Percentiles rank a stretch among this genome's conserved stretches.
phyloP scores from a whole-genome alignment of 176 grass and related monocot species.

The Hyparrhenia diplandra region DNA sequence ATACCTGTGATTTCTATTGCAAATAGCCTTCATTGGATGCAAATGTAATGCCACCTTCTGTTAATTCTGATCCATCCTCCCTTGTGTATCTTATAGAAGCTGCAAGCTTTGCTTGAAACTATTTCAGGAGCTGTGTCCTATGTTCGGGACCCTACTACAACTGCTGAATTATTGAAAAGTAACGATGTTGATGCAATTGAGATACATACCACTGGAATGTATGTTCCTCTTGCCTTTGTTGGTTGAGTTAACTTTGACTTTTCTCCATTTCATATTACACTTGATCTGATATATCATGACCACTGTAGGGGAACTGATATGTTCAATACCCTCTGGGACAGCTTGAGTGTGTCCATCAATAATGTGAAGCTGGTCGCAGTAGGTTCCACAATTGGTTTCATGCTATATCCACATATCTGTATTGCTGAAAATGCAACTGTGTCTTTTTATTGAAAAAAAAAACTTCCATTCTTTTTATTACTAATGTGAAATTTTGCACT shows the following conservation, averaged over 20 bases:
- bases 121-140: conserved; percentile 78
- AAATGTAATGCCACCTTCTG: neutral
- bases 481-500: conserved; percentile 1
- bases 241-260: conserved; percentile 3
- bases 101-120: conserved; percentile 44
- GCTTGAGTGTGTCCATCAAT: conserved; percentile 49
- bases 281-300: conserved; percentile 13
- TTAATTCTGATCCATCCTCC: conserved; percentile 14
- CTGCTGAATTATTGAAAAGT: conserved; percentile 67
- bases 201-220: conserved; percentile 89
- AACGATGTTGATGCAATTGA: conserved; percentile 89
- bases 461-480: neutral
- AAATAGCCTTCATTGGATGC: neutral
- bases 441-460: neutral
- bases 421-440: too few relatives aligned
- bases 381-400: conserved; percentile 24
- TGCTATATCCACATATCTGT: too few relatives aligned
- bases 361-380: conserved; percentile 73
- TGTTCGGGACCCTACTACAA: conserved; percentile 67
- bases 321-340: conserved; percentile 76
- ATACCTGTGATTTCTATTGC: neutral
- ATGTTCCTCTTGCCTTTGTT: conserved; percentile 17
- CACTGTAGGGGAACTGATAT: conserved; percentile 61
- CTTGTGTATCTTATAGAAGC: conserved; percentile 36
- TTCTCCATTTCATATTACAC: neutral